A percentile compares a stretch with the other conserved stretches of the same genome.
Evolutionary conservation across 768 basidiomycete species (phyloP).

Genomic region (Panaeolus papilionaceus): DNA sequence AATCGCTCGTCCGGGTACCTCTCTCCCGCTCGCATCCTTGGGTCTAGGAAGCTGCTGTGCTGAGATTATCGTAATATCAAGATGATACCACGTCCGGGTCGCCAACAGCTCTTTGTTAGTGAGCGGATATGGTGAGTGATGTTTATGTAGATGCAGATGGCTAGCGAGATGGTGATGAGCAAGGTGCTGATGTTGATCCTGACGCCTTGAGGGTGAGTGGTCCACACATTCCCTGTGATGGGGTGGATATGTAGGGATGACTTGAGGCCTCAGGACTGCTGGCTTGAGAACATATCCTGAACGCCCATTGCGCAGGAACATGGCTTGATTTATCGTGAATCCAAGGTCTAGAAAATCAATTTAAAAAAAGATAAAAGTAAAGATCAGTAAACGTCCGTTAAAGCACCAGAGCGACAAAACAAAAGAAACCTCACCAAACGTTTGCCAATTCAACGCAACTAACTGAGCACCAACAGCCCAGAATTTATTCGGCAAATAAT

Average conservation of each 20-base stretch:
- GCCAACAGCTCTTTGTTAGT: conserved; percentile 4
- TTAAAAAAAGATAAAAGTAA: conserved; percentile 8
- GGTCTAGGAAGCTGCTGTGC: conserved; percentile 89
- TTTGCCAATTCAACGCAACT: conserved; percentile 98
- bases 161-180: conserved; percentile 53
- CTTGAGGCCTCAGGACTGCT: conserved; percentile 64
- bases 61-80: conserved; percentile 60
- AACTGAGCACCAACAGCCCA: conserved; percentile 92
- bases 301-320: conserved; percentile 93
- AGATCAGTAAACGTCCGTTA: too few species aligned
- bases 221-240: conserved; percentile 51
- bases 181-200: conserved; percentile 58
- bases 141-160: neutral
- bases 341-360: conserved; percentile 68
- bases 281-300: conserved; percentile 93
- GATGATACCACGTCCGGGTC: conserved; percentile 1
- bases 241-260: neutral
- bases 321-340: conserved; percentile 91
- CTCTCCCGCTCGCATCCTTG: conserved; percentile 64
- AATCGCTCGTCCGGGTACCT: conserved; percentile 60
- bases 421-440: conserved; percentile 67
- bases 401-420: neutral
- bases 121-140: conserved; percentile 7
- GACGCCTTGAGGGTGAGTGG: conserved; percentile 54
- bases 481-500: conserved; percentile 90